Percentiles rank a stretch among this genome's conserved stretches.
Evolutionary conservation across 1,284 basidiomycete genomes (phyloP).

Genomic region (Sanghuangporus weigelae): DNA sequence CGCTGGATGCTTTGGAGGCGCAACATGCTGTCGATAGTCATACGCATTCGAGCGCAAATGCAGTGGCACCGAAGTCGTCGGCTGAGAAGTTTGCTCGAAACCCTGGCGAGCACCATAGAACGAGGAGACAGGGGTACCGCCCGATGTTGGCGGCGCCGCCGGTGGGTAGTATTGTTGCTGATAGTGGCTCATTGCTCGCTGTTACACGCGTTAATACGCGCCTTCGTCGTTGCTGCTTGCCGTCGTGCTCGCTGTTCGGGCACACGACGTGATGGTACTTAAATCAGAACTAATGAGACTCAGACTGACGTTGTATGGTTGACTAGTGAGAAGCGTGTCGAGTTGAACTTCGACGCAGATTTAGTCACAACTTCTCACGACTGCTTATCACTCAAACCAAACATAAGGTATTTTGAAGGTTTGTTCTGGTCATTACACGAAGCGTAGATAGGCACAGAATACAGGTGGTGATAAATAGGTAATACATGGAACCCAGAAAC

Average conservation of each 20-base stretch:
- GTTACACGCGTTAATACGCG: not conserved
- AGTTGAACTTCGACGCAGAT: not conserved
- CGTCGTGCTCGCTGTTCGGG: not conserved
- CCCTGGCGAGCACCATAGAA: constrained; percentile 14
- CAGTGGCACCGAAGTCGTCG: not conserved
- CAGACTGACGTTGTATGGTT: not conserved
- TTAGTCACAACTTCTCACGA: not conserved
- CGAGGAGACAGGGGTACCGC: constrained; percentile 4
- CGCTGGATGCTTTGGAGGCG: constrained; percentile 5
- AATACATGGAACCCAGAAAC: constrained; percentile 1
- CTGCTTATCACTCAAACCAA: not conserved
- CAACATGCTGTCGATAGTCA: not conserved
- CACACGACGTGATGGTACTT: not conserved
- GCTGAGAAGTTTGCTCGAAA: constrained; percentile 6
- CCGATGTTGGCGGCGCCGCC: not conserved
- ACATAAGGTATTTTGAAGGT: not conserved
- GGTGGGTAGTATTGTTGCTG: constrained; percentile 6
- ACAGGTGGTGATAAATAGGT: constrained; percentile 1
- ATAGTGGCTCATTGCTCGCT: constrained; percentile 12
- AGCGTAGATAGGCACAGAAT: constrained; percentile 5
- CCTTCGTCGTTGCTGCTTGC: not conserved
- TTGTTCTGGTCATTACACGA: not conserved
- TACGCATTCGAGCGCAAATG: constrained; percentile 5
- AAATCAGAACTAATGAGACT: not conserved
- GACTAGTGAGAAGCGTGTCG: not conserved